Evolutionary conservation across 2,329 filamentous ascomycete genomes (phyloP).

Genomic region (Blumeriella jaapii): DNA sequence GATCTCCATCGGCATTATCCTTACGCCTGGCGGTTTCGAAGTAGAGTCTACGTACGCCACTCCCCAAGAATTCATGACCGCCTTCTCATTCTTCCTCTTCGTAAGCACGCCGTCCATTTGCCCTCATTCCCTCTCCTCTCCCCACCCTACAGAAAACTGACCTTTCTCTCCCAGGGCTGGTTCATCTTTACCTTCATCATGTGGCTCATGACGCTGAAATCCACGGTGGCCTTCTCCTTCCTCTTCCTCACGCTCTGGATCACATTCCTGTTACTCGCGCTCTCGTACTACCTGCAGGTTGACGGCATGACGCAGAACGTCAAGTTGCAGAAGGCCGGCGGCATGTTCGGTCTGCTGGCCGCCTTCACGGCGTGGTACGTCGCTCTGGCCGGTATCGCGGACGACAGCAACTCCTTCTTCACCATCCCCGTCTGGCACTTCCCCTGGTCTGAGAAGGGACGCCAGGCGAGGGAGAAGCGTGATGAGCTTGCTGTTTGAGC

Average conservation of each 20-base stretch:
- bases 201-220: conserved; percentile 7
- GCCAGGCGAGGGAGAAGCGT: conserved; percentile 1
- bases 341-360: conserved; percentile 39
- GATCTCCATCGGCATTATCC: conserved; percentile 62
- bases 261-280: conserved; percentile 5
- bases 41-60: conserved; percentile 40
- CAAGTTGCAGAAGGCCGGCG: conserved; percentile 32
- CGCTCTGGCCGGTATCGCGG: conserved; percentile 42
- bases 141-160: not conserved
- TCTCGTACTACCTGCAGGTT: not conserved
- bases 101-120: no score
- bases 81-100: conserved; percentile 60
- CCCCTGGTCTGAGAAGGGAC: conserved; percentile 19
- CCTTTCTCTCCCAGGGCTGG: conserved; percentile 3
- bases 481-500: not conserved
- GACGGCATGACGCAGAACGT: conserved; percentile 1
- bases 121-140: no score
- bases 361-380: conserved; percentile 45
- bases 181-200: conserved; percentile 11
- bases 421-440: conserved; percentile 21
- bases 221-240: conserved; percentile 8
- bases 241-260: conserved; percentile 9
- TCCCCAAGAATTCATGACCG: conserved; percentile 41
- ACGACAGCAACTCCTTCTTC: conserved; percentile 33
- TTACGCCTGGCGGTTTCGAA: conserved; percentile 54